A percentile compares a stretch with the other conserved stretches of the same genome.
phyloP scores from a whole-genome alignment of 176 grass and related monocot species.

The Carex cristatella region DNA sequence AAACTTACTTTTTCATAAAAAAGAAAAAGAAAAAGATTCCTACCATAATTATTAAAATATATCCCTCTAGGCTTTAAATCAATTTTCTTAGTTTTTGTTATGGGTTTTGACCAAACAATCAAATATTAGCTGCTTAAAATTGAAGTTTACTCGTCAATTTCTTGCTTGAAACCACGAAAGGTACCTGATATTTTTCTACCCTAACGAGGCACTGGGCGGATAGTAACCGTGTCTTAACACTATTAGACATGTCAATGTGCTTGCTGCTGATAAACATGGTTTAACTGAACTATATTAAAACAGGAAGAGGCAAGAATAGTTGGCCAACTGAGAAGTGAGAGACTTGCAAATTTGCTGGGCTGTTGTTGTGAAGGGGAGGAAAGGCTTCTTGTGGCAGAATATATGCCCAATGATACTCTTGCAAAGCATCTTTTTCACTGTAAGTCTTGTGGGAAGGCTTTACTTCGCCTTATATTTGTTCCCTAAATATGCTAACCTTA shows the following conservation, averaged over 20 bases:
- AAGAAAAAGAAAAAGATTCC: not conserved
- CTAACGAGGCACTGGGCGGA: not conserved
- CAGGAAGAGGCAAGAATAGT: constrained; percentile 93
- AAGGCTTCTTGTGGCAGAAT: constrained; percentile 97
- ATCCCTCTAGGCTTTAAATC: not conserved
- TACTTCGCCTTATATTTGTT: constrained; percentile 4
- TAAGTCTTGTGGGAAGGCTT: constrained; percentile 37
- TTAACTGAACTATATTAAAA: not conserved
- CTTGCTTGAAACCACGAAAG: not conserved
- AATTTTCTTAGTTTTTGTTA: not conserved
- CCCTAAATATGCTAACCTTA: not conserved
- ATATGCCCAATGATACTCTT: constrained; percentile 94
- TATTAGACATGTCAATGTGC: not conserved
- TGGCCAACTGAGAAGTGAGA: constrained; percentile 73
- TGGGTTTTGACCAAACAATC: not conserved
- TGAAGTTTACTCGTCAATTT: not conserved
- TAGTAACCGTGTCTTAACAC: not conserved
- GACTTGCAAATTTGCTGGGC: constrained; percentile 85
- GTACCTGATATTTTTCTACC: not conserved
- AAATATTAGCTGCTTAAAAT: not conserved
- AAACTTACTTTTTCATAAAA: not conserved
- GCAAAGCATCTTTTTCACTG: constrained; percentile 98
- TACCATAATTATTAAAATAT: not conserved
- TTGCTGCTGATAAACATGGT: not conserved
- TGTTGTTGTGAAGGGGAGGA: constrained; percentile 96